Evolutionary conservation across 208 protist species (phyloP), one percentile per base, ranked within the genome.

Genomic region (Crithidia expoeki): DNA sequence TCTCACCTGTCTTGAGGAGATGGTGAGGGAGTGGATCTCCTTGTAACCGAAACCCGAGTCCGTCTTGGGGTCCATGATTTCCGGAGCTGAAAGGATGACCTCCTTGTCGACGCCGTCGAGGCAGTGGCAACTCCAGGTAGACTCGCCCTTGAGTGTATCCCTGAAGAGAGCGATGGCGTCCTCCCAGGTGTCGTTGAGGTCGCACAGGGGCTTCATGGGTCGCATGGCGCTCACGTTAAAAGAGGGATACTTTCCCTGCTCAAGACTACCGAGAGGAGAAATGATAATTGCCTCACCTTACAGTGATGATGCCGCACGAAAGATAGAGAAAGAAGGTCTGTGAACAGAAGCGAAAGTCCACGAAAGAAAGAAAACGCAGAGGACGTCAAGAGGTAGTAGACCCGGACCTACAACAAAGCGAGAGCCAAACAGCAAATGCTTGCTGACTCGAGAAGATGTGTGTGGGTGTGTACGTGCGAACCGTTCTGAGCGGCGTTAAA

Each of bases 31-130:
- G 59, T 66, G 55, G 19, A 89, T 68, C 11, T 55, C 36, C 40
- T 80, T 71, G 80, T 75, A 90, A 56, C 83, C 83, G 55, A 84
- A 90, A 56, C 87, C 84, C 14, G 86, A 80, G 73, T 95, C 90
- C 59, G 90, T 95, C 80, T 95, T 92, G 59, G 87, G 75, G 71
- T 95, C 90, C 90, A 95, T 93, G 50, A 95, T 81, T 76, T 95
- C 90, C 9, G 87, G 86, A 0, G 90, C 86, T 1, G 85, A 88
- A 5, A 95, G 80, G 51, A 95, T 88, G 51, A 84, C 68, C 72
- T 95, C 90, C 73, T 85, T 84, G 64, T 95, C 80, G 5, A 90
- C 76, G 46, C 81, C 85, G 0, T 74, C 79, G 52, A 85, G 55
- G 51, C 81, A 84, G 61, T 76, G 52, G 74, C 86, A 94, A 53